Percentiles rank a stretch among this genome's conserved stretches.
Conservation (phyloP, 2,329 filamentous ascomycete species). For the Polychaeton citri region DNA sequence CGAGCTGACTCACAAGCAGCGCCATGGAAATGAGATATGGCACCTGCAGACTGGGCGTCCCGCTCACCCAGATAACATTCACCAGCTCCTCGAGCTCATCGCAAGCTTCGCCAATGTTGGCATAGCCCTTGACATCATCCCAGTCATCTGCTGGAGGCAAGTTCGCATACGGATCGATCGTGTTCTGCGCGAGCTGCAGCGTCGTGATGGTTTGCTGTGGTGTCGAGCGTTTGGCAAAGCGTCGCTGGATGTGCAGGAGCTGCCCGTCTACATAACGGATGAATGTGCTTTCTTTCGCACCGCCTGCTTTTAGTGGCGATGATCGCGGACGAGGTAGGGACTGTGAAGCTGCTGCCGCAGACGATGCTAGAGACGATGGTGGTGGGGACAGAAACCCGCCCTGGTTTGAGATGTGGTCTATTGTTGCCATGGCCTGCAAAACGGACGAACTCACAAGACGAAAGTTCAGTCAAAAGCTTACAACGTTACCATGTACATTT, state of each 20-base stretch:
- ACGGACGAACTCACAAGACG: too few relatives aligned
- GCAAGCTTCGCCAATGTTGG: conserved; percentile 55
- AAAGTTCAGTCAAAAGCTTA: too few relatives aligned
- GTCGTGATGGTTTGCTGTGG: conserved; percentile 3
- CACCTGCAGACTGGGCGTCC: conserved; percentile 72
- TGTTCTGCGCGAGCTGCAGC: not conserved
- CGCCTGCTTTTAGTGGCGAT: conserved; percentile 41
- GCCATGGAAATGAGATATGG: conserved; percentile 73
- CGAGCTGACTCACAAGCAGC: conserved; percentile 56
- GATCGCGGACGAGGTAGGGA: conserved; percentile 39
- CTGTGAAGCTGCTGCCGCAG: conserved; percentile 19
- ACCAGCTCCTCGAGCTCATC: conserved; percentile 61
- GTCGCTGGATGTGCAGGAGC: conserved; percentile 37
- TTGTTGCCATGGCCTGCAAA: not conserved
- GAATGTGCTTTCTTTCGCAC: conserved; percentile 44
- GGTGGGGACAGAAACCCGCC: conserved; percentile 32
- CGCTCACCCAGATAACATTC: conserved; percentile 74
- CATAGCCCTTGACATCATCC: conserved; percentile 37
- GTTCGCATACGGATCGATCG: not conserved
- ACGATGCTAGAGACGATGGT: conserved; percentile 31
- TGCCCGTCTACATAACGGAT: conserved; percentile 44
- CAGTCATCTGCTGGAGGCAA: conserved; percentile 17
- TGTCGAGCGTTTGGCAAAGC: conserved; percentile 37
- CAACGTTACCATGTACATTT: too few relatives aligned
- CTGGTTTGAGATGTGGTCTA: not conserved